Evolutionary conservation across 192 early-diverging fungal genomes (phyloP), one percentile per base, ranked within the genome.

Genomic region (Entomortierella chlamydospora): DNA sequence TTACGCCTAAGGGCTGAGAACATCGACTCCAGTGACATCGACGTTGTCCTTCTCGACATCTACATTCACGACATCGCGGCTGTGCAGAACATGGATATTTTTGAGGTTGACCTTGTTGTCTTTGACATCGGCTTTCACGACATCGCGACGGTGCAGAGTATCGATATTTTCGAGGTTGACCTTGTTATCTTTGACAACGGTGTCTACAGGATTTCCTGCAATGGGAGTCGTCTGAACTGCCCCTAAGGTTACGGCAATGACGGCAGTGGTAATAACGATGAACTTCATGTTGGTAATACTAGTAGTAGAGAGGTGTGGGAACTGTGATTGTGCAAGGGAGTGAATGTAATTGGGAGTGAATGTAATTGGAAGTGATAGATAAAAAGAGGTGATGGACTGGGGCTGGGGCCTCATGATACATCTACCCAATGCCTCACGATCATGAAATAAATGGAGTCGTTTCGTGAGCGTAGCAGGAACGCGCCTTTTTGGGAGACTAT

Each of bases 211-310:
- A 43, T 2, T 30, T 13, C 5, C 7, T 20, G 26, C 28, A 37
- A 64, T 5, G 41, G 70, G 70, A 11, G 55, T 55, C 22, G 61
- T 54, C 18, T 64, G 61, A n/a, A 51, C 54, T 43, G 55, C 22
- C 20, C 54, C 61, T 28, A 64, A 5, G 2, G 51, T 34, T 11
- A 72, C 61, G 26, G 52, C 31, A 20, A 64, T 10, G 5, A 72
- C 33, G 18, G 70, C 33, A 26, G 56, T 30, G 29, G 45, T 41
- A 34, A 72, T 47, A 22, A 61, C 37, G 22, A 72, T 63, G 56
- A 58, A 26, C 47, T 72, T 72, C 70, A 72, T 72, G 43, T 34
- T 72, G 4, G 34, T n/a, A n/a, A n/a, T n/a, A n/a, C n/a, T n/a
- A n/a, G n/a, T n/a, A n/a, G n/a, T n/a, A n/a, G n/a, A n/a, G n/a